Evolutionary conservation across 331 rosid species (phyloP), one percentile per base, ranked within the genome.

Genomic region (Pyracantha coccinea): DNA sequence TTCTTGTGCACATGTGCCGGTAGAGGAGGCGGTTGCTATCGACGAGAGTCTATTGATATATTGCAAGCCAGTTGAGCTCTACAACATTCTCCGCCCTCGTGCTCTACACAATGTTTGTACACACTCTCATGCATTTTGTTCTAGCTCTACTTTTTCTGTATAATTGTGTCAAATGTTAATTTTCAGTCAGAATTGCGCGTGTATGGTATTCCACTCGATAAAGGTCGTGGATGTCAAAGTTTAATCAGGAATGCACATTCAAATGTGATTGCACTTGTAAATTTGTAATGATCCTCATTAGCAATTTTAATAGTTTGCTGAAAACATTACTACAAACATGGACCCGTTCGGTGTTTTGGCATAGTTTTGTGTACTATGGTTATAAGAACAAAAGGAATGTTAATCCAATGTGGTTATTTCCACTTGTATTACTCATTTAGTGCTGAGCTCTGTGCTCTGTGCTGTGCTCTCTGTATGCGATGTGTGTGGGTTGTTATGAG

Each of bases 11-110:
- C 96, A 82, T 70, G 83, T 67, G 60, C 79, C 97, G 38, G 88
- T 80, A 16, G 99, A 89, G 62, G 96, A 89, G 75, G 91, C 88
- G 52, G 80, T 80, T 33, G 78, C 87, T 6, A 88, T 93, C 73
- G 99, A 89, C 21, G 99, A 94, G 87, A 94, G 89, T 67, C 92
- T 94, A 38, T 82, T 94, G 65, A 79, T 87, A 57, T 94, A 94
- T 72, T 94, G 97, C 93, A 94, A 94, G 80, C 99, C 99, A 2
- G 97, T 94, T 74, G 99, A 94, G 83, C 87, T 92, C 20, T 94
- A 94, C 90, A 94, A 94, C 28, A 94, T 94, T 81, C 92, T 94
- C 80, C 89, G 85, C 54, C 84, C 89, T 77, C 99, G 99, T 50
- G 84, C 92, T 75, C 84, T 82, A 31, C 85, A 90, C 73, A 94